phyloP scores from a whole-genome alignment of 2,329 filamentous ascomycete genomes.

The Pseudopyricularia cyperi region DNA sequence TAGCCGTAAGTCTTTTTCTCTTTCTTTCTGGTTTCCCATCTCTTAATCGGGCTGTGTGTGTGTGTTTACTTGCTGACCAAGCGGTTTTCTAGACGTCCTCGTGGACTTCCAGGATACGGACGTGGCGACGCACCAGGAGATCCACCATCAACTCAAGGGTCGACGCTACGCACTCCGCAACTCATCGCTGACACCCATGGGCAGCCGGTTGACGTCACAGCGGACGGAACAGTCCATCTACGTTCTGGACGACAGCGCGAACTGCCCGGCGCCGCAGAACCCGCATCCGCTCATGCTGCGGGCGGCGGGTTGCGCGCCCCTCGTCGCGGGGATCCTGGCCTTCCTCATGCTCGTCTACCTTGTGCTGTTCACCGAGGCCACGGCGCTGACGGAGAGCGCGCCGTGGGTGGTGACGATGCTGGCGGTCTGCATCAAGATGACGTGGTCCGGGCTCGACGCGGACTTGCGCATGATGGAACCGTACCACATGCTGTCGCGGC shows the following conservation, averaged over 20 bases:
- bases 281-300: slow-evolving; percentile 60
- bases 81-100: slow-evolving; percentile 36
- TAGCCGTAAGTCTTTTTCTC: slow-evolving; percentile 23
- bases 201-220: slow-evolving; percentile 2
- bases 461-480: slow-evolving; percentile 63
- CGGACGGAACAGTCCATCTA: slow-evolving; percentile 22
- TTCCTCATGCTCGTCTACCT: slow-evolving; percentile 46
- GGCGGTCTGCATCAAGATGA: slow-evolving; percentile 53
- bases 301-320: slow-evolving; percentile 43
- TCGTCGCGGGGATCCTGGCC: slow-evolving; percentile 41
- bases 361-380: slow-evolving; percentile 46
- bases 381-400: slow-evolving; percentile 43
- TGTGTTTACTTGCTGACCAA: background rate
- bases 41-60: background rate
- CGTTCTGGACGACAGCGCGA: slow-evolving; percentile 27
- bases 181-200: slow-evolving; percentile 49
- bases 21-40: background rate
- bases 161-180: slow-evolving; percentile 58
- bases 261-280: slow-evolving; percentile 35
- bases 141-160: slow-evolving; percentile 53
- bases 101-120: slow-evolving; percentile 65
- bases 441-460: slow-evolving; percentile 56
- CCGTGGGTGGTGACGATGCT: slow-evolving; percentile 54
- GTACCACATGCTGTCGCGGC: slow-evolving; percentile 55
- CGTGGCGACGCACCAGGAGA: slow-evolving; percentile 49